phyloP scores from a whole-genome alignment of 768 basidiomycete genomes.

The Collybiopsis luxurians region DNA sequence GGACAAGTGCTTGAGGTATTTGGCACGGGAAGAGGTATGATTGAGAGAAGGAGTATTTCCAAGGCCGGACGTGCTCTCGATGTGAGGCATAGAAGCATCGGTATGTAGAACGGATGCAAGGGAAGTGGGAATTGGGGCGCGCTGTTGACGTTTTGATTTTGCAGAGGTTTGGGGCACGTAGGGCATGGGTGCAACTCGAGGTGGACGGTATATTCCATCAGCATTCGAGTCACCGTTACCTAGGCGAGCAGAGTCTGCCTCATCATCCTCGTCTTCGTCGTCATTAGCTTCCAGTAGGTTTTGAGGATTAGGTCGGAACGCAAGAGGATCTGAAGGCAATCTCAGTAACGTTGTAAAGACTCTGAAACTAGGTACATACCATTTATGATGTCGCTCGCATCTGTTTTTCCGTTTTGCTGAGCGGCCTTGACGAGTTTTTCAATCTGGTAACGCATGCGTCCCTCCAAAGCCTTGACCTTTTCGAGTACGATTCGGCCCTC shows the following conservation, averaged over 20 bases:
- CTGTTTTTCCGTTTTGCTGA: slow-evolving; percentile 49
- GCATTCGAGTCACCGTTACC: slow-evolving; percentile 7
- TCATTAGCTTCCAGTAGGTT: slow-evolving; percentile 54
- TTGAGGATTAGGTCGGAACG: slow-evolving; percentile 87
- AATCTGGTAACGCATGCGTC: slow-evolving; percentile 91
- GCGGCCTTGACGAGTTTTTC: slow-evolving; percentile 87
- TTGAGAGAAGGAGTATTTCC: slow-evolving; percentile 51
- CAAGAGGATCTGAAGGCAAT: slow-evolving; percentile 73
- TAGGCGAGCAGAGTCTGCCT: slow-evolving; percentile 14
- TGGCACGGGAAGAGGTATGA: slow-evolving; percentile 66
- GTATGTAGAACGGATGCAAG: slow-evolving; percentile 49
- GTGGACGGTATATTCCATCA: slow-evolving; percentile 72
- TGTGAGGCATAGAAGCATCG: slow-evolving; percentile 53
- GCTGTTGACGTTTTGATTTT: slow-evolving; percentile 49
- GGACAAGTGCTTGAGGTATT: slow-evolving; percentile 74
- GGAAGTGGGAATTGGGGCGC: slow-evolving; percentile 59
- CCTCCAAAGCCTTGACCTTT: slow-evolving; percentile 82
- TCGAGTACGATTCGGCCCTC: slow-evolving; percentile 83
- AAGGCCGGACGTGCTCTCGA: slow-evolving; percentile 58
- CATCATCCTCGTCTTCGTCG: slow-evolving; percentile 29
- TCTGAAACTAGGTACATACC: slow-evolving; percentile 41
- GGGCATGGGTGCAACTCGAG: slow-evolving; percentile 85
- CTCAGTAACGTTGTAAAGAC: background rate
- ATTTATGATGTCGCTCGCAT: slow-evolving; percentile 38
- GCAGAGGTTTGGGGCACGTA: slow-evolving; percentile 57